Percentiles rank a stretch among this genome's conserved stretches.
phyloP scores from a whole-genome alignment of 768 basidiomycete genomes.

The Pholiota molesta region DNA sequence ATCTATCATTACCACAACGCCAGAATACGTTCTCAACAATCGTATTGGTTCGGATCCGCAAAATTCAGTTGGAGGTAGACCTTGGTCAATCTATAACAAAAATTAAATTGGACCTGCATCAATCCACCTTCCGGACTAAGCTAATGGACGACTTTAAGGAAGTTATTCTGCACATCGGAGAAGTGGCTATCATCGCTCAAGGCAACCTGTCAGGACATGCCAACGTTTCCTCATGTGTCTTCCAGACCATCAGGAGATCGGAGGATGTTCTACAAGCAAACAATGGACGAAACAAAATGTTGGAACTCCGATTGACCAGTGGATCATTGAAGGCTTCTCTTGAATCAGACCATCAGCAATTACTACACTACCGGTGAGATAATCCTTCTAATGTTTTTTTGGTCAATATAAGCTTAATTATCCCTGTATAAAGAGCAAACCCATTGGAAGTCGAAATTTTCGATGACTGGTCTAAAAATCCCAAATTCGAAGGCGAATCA shows the following conservation, averaged over 20 bases:
- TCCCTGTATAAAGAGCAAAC: constrained; percentile 57
- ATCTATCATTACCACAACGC: background rate
- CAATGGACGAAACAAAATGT: constrained; percentile 50
- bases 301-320: constrained; percentile 77
- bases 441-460: constrained; percentile 73
- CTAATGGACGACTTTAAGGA: constrained; percentile 65
- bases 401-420: constrained; percentile 1
- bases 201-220: constrained; percentile 74
- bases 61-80: constrained; percentile 75
- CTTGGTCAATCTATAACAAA: constrained; percentile 85
- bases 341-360: constrained; percentile 75
- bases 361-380: constrained; percentile 74
- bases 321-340: constrained; percentile 67
- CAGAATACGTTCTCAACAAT: constrained; percentile 58
- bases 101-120: constrained; percentile 63
- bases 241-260: constrained; percentile 69
- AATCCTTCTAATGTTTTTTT: background rate
- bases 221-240: constrained; percentile 70
- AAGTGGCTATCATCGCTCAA: constrained; percentile 67
- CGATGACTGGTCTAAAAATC: constrained; percentile 78
- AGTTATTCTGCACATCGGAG: constrained; percentile 63
- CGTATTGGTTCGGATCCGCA: constrained; percentile 71
- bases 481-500: constrained; percentile 41
- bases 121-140: constrained; percentile 66
- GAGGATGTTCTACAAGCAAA: constrained; percentile 38